These are phyloP conservation scores for Dothistroma pini DNA, from an alignment of 2,329 filamentous ascomycete genomes.

Conservation along the genomic window DNA sequence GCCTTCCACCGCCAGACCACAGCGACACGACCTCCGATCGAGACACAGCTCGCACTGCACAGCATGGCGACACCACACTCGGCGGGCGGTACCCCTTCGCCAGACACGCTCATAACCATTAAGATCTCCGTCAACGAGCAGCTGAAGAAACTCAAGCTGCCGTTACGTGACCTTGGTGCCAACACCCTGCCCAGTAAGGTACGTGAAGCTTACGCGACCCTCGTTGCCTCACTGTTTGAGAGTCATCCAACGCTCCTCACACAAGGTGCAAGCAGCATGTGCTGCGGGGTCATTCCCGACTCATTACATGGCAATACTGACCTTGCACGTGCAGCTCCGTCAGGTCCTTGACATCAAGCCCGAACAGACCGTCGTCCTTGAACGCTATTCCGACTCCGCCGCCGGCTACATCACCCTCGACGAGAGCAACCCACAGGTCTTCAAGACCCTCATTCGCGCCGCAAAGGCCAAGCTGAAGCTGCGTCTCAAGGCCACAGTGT, in stretches of 20 bases:
- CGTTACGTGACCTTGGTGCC: conserved; percentile 76
- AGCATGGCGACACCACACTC: conserved; percentile 36
- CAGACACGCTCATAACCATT: conserved; percentile 75
- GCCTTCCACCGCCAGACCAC: neutral
- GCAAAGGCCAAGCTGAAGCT: conserved; percentile 99
- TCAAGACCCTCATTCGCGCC: conserved; percentile 94
- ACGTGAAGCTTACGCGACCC: conserved; percentile 41
- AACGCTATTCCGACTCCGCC: conserved; percentile 12
- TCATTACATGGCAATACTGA: conserved; percentile 20
- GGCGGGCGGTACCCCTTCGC: conserved; percentile 47
- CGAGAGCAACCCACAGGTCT: conserved; percentile 71
- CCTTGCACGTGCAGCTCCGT: conserved; percentile 57
- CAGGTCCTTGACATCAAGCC: conserved; percentile 61
- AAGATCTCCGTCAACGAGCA: conserved; percentile 76
- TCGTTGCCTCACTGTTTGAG: conserved; percentile 4
- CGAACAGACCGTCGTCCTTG: conserved; percentile 45
- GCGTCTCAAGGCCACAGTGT: conserved; percentile 60
- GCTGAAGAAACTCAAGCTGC: conserved; percentile 82
- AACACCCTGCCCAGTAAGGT: conserved; percentile 78
- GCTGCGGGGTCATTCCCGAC: neutral
- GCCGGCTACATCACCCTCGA: conserved; percentile 61
- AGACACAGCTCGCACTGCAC: conserved; percentile 11
- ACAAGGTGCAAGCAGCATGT: conserved; percentile 6
- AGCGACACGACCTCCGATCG: neutral
- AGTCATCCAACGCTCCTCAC: conserved; percentile 1